Conservation (phyloP, 148 eudicot species). For the Rhododendron henanense region DNA sequence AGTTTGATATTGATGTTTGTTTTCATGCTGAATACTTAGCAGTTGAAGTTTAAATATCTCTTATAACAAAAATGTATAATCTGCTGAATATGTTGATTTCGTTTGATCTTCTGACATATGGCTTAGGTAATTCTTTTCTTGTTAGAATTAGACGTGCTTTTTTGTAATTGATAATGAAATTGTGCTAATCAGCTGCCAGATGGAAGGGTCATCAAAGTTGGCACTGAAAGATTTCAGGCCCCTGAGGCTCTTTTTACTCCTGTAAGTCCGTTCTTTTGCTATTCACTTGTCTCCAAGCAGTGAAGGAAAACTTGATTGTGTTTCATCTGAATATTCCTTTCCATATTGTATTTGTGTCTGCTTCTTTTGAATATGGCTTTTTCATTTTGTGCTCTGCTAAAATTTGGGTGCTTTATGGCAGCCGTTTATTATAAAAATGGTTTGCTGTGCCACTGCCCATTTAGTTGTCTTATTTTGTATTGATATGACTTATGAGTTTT, state of each 20-base stretch:
- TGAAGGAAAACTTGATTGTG: neutral
- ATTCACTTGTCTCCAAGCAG: neutral
- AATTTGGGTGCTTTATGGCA: neutral
- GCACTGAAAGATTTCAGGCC: conserved; percentile 96
- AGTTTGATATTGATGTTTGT: neutral
- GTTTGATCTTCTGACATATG: neutral
- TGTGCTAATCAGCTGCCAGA: conserved; percentile 70
- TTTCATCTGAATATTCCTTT: neutral
- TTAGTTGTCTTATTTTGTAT: neutral
- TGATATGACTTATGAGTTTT: neutral
- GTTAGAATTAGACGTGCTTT: neutral
- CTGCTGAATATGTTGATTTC: neutral
- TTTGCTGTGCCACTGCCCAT: neutral
- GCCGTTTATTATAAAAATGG: neutral
- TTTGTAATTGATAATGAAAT: neutral
- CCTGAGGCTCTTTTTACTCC: conserved; percentile 99
- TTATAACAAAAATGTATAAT: neutral
- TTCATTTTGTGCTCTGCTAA: neutral
- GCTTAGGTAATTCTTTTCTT: neutral
- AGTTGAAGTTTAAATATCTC: neutral
- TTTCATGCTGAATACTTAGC: neutral
- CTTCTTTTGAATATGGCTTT: neutral
- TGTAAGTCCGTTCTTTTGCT: conserved; percentile 36
- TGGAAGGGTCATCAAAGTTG: conserved; percentile 96
- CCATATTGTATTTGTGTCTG: neutral